Evolutionary conservation across 169 alveolate genomes (phyloP).

Genomic region (Eimeria tenella): DNA sequence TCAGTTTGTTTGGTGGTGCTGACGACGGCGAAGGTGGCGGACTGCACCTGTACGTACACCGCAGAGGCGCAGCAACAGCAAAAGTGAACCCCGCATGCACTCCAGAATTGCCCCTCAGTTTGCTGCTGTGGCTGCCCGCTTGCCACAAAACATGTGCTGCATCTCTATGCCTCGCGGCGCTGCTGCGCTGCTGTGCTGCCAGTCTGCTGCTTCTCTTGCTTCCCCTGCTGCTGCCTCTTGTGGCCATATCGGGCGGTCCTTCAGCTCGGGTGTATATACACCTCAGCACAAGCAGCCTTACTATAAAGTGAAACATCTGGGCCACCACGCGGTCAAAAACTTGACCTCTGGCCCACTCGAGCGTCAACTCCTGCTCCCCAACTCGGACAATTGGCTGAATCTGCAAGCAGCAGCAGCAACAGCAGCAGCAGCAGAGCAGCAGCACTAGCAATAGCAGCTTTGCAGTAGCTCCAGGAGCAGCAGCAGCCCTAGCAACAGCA

Average conservation of each 20-base stretch:
- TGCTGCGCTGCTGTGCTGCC: too few species aligned
- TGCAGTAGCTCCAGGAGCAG: background rate
- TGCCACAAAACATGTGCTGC: too few species aligned
- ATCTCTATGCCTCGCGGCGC: too few species aligned
- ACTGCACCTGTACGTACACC: background rate
- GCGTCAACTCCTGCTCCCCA: slow-evolving; percentile 75
- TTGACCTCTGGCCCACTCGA: slow-evolving; percentile 83
- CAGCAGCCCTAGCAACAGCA: background rate
- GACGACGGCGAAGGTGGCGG: slow-evolving; percentile 47
- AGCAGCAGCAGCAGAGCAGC: too few species aligned
- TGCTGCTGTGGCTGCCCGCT: too few species aligned
- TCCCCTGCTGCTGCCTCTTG: too few species aligned
- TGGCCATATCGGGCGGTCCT: too few species aligned
- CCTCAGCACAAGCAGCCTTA: background rate
- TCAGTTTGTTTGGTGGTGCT: slow-evolving; percentile 34
- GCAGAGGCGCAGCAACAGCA: slow-evolving; percentile 6
- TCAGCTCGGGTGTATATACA: too few species aligned
- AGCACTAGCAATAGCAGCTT: background rate
- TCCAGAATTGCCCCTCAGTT: too few species aligned
- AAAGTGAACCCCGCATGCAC: background rate
- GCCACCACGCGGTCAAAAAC: slow-evolving; percentile 81
- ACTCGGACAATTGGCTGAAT: slow-evolving; percentile 50
- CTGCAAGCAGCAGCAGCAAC: slow-evolving; percentile 2
- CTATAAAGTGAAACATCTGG: slow-evolving; percentile 38
- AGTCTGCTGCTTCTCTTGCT: too few species aligned